Evolutionary conservation across 1,284 basidiomycete genomes (phyloP), one percentile per base, ranked within the genome.

Genomic region (Cutaneotrichosporon cutaneum): DNA sequence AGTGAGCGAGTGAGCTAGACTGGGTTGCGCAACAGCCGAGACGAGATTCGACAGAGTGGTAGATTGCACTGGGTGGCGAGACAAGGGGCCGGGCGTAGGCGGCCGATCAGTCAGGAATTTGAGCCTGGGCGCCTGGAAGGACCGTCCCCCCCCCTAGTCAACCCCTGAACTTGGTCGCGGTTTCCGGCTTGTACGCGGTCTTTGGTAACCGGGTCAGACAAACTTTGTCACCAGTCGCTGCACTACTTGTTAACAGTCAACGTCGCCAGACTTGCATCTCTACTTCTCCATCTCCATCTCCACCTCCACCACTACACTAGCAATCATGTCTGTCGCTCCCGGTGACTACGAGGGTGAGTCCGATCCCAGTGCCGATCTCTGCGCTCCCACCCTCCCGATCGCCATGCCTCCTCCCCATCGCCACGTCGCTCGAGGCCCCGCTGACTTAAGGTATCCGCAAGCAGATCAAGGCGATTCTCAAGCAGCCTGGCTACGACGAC

Each of bases 401-500:
- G n/a, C n/a, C n/a, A n/a, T n/a, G n/a, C n/a, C n/a, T n/a, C 39
- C 13, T 13, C 18, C 47, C 39, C 50, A 22, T 22, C 42, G 42
- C 42, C 42, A 45, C 42, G 5, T n/a, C 39, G 32, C 44, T 21
- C 27, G 24, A 36, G 8, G 26, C 42, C 5, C 5, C 45, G 44
- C 48, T 44, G 35, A 54, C 39, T 32, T 16, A 56, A 77, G 77
- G 70, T 18, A 71, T 80, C 64, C 64, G 72, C 54, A 69, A 71
- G 53, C 73, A 80, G 67, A 70, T 81, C 45, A 68, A 67, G 55
- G 75, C 77, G 62, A 69, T 78, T 26, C 59, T 81, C 54, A 76
- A 78, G 60, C 76, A 76, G 63, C 77, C 76, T 4, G 75, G 73
- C 36, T 81, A 80, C 64, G 79, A 79, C 65, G 78, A 80, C 71